Evolutionary conservation across 208 protist genomes (phyloP).

Genomic region (Wallacemonas rigidus): DNA sequence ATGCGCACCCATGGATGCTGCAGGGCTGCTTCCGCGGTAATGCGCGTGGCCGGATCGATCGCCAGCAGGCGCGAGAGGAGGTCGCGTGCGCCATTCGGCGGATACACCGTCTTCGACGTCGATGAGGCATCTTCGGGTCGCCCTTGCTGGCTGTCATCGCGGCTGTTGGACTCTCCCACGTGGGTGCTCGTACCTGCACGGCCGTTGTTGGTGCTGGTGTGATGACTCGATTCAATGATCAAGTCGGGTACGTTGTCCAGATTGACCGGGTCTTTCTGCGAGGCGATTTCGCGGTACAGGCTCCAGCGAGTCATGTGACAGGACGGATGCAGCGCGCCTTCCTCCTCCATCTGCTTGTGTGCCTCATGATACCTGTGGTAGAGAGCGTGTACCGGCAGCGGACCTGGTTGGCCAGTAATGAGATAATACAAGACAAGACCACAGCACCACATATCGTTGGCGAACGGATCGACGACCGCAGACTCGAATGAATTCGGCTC

Average conservation of each 20-base stretch:
- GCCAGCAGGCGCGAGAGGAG: slow-evolving; percentile 63
- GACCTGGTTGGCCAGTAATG: slow-evolving; percentile 59
- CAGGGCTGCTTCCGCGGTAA: slow-evolving; percentile 72
- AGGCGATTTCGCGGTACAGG: slow-evolving; percentile 70
- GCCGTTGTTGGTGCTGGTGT: slow-evolving; percentile 15
- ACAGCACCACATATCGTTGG: slow-evolving; percentile 85
- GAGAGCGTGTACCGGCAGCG: slow-evolving; percentile 44
- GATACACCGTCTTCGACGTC: slow-evolving; percentile 17
- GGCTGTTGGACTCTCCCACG: too few species aligned
- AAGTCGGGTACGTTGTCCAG: slow-evolving; percentile 55
- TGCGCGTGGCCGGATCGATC: slow-evolving; percentile 53
- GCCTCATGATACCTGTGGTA: slow-evolving; percentile 32
- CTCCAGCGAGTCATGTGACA: slow-evolving; percentile 53
- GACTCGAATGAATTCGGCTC: slow-evolving; percentile 4
- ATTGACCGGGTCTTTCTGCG: slow-evolving; percentile 40
- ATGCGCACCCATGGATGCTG: slow-evolving; percentile 68
- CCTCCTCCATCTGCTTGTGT: slow-evolving; percentile 18
- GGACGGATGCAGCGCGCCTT: slow-evolving; percentile 10
- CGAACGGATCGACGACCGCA: slow-evolving; percentile 31
- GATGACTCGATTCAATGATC: slow-evolving; percentile 22
- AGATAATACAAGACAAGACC: slow-evolving; percentile 79
- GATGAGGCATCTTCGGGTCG: too few species aligned
- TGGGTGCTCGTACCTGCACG: too few species aligned
- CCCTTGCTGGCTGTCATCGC: too few species aligned
- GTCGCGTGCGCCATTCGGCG: slow-evolving; percentile 46